Evolutionary conservation across 2,329 filamentous ascomycete genomes (phyloP), one percentile per base, ranked within the genome.

Genomic region (Mariannaea sp.): DNA sequence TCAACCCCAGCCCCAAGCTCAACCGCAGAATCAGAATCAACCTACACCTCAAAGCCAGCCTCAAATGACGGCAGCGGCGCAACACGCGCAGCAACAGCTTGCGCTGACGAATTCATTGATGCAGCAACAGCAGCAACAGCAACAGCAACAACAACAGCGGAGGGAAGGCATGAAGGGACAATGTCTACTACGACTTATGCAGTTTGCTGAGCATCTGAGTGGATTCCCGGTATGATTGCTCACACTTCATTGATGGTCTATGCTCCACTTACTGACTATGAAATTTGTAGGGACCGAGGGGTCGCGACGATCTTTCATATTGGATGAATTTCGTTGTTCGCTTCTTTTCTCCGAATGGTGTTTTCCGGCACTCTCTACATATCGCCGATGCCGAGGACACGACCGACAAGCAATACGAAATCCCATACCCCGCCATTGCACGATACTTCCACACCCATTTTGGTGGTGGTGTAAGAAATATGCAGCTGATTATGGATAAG

Each of bases 361-460:
- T 91, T 7, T 87, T 96, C 66, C 84, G 92, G 35, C 85, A 93
- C 64, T 82, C 85, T 3, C 77, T 95, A 13, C 81, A 80, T 58
- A 75, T 81, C 38, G 75, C 71, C 35, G 78, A 82, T 16, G 78
- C 81, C 52, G 83, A 86, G 38, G 80, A 84, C 39, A 74, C 75
- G 29, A 78, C 77, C 14, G 82, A 87, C 49, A 97, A 95, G 75
- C 85, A 88, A 65, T 97, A 92, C 65, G 92, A 97, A 69, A 91
- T 97, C 42, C 83, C 87, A 3, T 90, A 84, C 53, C 84, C 92
- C 3, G 89, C 89, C 1, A 79, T 99, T 39, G 85, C 93, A 27
- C 86, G 93, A 65, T 97, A 94, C 71, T 97, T 96, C 70, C 85
- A 89, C 65, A 92, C 90, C 0, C 88, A 96, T 65, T 97, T 94